A percentile compares a stretch with the other conserved stretches of the same genome.
Evolutionary conservation across 2,329 filamentous ascomycete genomes (phyloP).

Genomic region (Hypoxylon sp.): DNA sequence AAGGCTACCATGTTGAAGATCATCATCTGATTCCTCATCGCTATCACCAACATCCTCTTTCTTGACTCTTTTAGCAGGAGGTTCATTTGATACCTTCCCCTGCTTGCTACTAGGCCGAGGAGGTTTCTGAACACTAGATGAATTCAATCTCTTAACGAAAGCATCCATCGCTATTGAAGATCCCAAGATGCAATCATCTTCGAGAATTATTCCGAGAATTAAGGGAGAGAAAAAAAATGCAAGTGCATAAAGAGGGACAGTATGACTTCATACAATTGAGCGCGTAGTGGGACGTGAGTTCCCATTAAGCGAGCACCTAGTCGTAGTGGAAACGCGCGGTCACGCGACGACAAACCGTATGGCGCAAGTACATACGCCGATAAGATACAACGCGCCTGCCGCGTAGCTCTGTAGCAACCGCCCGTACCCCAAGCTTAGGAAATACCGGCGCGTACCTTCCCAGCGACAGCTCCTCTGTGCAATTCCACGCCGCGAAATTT

Average conservation of each 20-base stretch:
- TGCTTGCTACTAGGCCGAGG: constrained; percentile 26
- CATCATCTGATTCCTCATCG: constrained; percentile 56
- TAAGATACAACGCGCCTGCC: background rate
- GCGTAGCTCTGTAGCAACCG: no score
- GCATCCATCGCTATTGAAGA: constrained; percentile 52
- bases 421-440: background rate
- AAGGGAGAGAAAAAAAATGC: constrained; percentile 12
- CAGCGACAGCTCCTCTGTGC: background rate
- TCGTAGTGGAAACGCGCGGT: constrained; percentile 46
- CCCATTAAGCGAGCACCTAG: background rate
- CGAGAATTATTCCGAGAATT: constrained; percentile 1
- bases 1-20: constrained; percentile 32
- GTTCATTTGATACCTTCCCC: constrained; percentile 41
- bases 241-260: background rate
- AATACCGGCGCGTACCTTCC: background rate
- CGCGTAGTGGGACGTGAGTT: constrained; percentile 42
- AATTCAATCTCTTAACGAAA: constrained; percentile 49
- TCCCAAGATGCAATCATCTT: constrained; percentile 22
- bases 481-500: background rate
- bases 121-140: constrained; percentile 29
- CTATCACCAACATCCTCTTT: constrained; percentile 51
- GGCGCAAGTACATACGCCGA: constrained; percentile 5
- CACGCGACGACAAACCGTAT: constrained; percentile 41
- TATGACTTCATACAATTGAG: constrained; percentile 46
- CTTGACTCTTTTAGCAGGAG: constrained; percentile 57